These are phyloP conservation scores for Sporothrix luriei DNA, from an alignment of 2,329 filamentous ascomycete genomes.

Conservation along the genomic window DNA sequence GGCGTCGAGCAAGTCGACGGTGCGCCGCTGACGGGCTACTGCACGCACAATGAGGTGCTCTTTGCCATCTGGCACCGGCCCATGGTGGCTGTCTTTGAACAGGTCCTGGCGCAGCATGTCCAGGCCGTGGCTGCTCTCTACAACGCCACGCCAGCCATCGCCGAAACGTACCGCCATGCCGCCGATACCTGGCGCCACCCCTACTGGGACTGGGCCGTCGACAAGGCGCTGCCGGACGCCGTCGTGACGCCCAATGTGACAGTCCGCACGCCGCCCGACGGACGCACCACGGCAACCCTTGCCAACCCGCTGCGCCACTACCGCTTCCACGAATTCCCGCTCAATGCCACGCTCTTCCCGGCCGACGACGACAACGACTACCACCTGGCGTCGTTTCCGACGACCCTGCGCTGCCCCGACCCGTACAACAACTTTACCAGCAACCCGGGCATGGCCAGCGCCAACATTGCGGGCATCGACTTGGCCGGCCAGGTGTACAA, in stretches of 20 bases:
- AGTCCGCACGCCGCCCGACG: constrained; percentile 28
- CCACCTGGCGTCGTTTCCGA: constrained; percentile 38
- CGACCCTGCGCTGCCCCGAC: constrained; percentile 46
- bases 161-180: constrained; percentile 46
- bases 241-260: constrained; percentile 28
- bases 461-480: constrained; percentile 40
- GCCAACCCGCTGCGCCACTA: constrained; percentile 55
- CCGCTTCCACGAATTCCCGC: constrained; percentile 50
- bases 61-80: constrained; percentile 58
- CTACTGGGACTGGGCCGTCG: constrained; percentile 55
- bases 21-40: constrained; percentile 45
- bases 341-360: constrained; percentile 38
- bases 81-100: constrained; percentile 55
- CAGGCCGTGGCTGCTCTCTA: constrained; percentile 51
- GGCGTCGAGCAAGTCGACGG: constrained; percentile 37
- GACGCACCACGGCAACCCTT: constrained; percentile 35
- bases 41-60: constrained; percentile 48
- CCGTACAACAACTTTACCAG: constrained; percentile 40
- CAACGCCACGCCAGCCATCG: constrained; percentile 38
- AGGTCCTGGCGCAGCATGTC: constrained; percentile 51
- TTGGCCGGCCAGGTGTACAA: constrained; percentile 50
- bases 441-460: constrained; percentile 48
- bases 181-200: constrained; percentile 49
- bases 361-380: constrained; percentile 35
- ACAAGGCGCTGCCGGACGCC: constrained; percentile 46